Conservation (phyloP, 2,329 filamentous ascomycete genomes). For the Sclerotinia nivalis region DNA sequence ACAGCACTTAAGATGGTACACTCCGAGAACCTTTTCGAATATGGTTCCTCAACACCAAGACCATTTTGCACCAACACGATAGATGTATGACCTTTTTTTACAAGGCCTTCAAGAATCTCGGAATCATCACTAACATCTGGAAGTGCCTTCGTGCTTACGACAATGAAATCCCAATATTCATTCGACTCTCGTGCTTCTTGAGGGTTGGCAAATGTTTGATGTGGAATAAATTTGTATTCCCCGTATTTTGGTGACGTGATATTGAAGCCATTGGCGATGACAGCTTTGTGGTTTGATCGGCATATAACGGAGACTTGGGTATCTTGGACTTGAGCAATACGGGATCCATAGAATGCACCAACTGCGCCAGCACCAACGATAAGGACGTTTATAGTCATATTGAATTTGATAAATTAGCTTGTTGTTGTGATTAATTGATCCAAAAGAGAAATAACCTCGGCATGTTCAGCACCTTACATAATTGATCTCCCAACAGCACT, state of each 20-base stretch:
- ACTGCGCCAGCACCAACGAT: constrained; percentile 69
- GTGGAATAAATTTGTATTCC: constrained; percentile 62
- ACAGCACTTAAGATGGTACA: constrained; percentile 66
- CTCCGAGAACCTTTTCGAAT: constrained; percentile 59
- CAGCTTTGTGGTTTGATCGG: constrained; percentile 69
- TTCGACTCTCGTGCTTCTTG: constrained; percentile 41
- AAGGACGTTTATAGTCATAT: constrained; percentile 51
- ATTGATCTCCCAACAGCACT: neutral
- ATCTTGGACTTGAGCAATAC: constrained; percentile 57
- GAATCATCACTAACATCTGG: constrained; percentile 40
- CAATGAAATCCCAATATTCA: constrained; percentile 46
- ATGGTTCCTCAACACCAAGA: constrained; percentile 51
- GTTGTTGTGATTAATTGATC: neutral
- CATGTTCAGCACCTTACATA: neutral
- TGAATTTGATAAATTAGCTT: neutral
- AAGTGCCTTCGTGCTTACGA: constrained; percentile 40
- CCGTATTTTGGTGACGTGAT: constrained; percentile 68
- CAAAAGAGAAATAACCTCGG: neutral
- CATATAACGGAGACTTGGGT: constrained; percentile 69
- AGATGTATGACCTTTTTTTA: constrained; percentile 33
- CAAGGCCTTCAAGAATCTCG: constrained; percentile 35
- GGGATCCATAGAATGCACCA: constrained; percentile 71
- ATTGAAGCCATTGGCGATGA: constrained; percentile 61
- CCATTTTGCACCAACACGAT: constrained; percentile 41
- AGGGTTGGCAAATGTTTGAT: constrained; percentile 63